These are phyloP conservation scores for Aureobasidium sp. DNA, from an alignment of 2,329 filamentous ascomycete genomes.

Conservation along the genomic window DNA sequence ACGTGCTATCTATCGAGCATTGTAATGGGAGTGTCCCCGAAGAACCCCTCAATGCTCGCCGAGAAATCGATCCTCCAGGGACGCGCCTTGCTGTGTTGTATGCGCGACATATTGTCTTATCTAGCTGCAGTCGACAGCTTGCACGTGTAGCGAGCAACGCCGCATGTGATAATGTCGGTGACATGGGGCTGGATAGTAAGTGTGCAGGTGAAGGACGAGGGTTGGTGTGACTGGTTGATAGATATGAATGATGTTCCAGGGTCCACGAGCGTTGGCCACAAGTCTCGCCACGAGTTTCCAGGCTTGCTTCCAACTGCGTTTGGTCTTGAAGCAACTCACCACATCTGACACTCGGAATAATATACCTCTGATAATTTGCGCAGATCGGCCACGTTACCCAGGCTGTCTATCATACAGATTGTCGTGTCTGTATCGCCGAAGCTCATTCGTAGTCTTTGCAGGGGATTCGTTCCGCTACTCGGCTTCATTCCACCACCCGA, in stretches of 20 bases:
- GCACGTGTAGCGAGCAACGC: not conserved
- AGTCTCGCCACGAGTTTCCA: not conserved
- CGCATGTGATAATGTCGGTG: not conserved
- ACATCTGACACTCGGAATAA: not conserved
- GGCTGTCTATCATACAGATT: too few relatives aligned
- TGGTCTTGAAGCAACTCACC: not conserved
- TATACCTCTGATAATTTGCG: not conserved
- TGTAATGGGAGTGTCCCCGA: slow-evolving; percentile 1
- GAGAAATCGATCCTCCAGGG: not conserved
- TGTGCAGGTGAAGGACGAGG: not conserved
- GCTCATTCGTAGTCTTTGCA: too few relatives aligned
- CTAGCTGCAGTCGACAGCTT: not conserved
- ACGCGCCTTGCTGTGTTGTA: not conserved
- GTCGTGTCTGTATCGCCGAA: too few relatives aligned
- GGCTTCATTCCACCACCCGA: too few relatives aligned
- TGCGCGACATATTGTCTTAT: not conserved
- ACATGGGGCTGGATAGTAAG: not conserved
- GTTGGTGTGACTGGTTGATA: not conserved
- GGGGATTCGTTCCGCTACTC: too few relatives aligned
- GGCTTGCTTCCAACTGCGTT: not conserved
- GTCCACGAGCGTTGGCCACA: not conserved
- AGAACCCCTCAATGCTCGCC: slow-evolving; percentile 5
- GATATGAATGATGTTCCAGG: not conserved
- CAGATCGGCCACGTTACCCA: too few relatives aligned
- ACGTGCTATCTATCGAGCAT: slow-evolving; percentile 1